Evolutionary conservation across 2,329 filamentous ascomycete genomes (phyloP), one percentile per base, ranked within the genome.

Genomic region (Aspergillus sp.): DNA sequence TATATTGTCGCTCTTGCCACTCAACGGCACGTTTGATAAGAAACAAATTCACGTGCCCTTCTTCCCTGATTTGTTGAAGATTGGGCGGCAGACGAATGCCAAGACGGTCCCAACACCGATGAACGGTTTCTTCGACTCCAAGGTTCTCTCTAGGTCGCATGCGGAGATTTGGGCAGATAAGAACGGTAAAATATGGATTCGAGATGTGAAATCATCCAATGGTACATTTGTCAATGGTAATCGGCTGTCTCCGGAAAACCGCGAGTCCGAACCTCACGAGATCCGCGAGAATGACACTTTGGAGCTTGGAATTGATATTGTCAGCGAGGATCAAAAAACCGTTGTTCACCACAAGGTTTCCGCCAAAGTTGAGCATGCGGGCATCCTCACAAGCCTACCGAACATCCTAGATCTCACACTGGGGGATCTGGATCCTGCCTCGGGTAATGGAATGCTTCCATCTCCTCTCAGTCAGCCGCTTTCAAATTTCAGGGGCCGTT

Each of bases 271-370:
- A 52, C 90, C 93, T 0, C 89, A 96, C 64, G 91, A 97, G 64
- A 74, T 98, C 30, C 85, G 90, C 61, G 90, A 91, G 50, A 85
- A 89, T 56, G 93, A 98, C 64, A 88, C 93, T 53, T 75, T 98
- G 46, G 93, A 98, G 65, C 78, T 98, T 32, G 93, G 93, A 48
- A 98, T 98, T 60, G 93, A 98, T 64, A 98, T 98, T 62, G 91
- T 98, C 45, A 95, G 89, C 68, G 93, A 98, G 67, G 93, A 98
- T 65, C 91, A 97, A 67, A 97, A 95, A 72, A 96, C 90, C 0
- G 90, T 98, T 23, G 90, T 98, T 12, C 93, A 98, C 64, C 93
- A 97, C 74, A 98, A 98, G 65, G 93, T 98, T 43, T 90, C 91
- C 17, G 90, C 93, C 48, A 94, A 94, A 65, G 90, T 98, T 48